Base-by-base conservation (phyloP, 768 basidiomycete genomes). In the Cystobasidium ongulense region DNA sequence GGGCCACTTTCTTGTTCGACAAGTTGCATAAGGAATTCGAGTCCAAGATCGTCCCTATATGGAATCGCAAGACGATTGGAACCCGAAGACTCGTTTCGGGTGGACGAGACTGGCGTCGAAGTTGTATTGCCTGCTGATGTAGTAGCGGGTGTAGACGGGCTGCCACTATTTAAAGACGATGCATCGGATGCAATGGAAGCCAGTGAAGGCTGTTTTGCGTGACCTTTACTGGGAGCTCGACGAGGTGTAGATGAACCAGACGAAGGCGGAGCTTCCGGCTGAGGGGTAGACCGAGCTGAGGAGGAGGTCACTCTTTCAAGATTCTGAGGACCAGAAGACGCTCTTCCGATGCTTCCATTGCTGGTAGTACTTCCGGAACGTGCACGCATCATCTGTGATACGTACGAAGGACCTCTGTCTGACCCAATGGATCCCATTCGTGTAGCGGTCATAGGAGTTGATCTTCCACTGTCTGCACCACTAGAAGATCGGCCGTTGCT, bases 131-230 rank as follows among this genome's bases (percentile, higher is more conserved):
- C 53, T 27, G 68, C 68, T 29, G 68, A 71, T 3, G 54, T 38
- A 27, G 68, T 35, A 17, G 68, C 54, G 2, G 54, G 50, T 2
- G 68, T 59, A 5, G 39, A 7, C 7, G 65, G 65, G 53, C 65
- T 67, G 8, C 46, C 53, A 64, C 63, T 64, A 8, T 21, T 25
- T 2, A 36, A 25, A 21, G 50, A 33, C 21, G 68, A 71, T 4
- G 25, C 27, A n/a, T 75, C 74, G 13, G 74, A 75, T 10, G 35
- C 57, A 29, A 38, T 25, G 1, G 78, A 79, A 0, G 72, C 74
- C 41, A 76, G 3, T 3, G 78, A 79, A 1, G 68, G n/a, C 43
- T 78, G 73, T 63, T 75, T 78, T 46, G 36, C 61, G 46, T 78
- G 78, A 8, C 33, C 35, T 17, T 52, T 29, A 17, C 43, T 31